Evolutionary conservation across 2,329 filamentous ascomycete genomes (phyloP), one percentile per base, ranked within the genome.

Genomic region (Colletotrichum tamarilloi): DNA sequence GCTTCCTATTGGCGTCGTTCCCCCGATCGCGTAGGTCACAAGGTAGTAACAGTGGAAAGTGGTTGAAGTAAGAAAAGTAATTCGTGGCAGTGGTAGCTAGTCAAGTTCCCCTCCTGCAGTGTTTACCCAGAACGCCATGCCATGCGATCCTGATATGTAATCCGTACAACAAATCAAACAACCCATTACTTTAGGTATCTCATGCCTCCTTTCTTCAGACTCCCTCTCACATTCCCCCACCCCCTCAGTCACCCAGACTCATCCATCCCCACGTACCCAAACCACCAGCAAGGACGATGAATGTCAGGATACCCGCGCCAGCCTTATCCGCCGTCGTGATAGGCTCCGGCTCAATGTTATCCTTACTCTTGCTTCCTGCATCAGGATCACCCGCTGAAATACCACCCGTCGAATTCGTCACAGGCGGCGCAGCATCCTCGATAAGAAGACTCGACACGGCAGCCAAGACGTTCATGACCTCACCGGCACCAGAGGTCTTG

Each of bases 391-490:
- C 85, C 71, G 78, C 80, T 3, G 84, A 86, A 0, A 83, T 90
- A 55, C 90, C 90, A 16, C 89, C 89, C 1, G 85, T 87, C 0
- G 59, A 71, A 4, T 85, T 85, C 0, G 86, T 88, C 1, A 86
- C 84, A 0, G 87, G 85, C 0, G 79, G 79, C 1, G 77, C 79
- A 1, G 81, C 84, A 9, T 84, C 78, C 7, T 81, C 77, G 14
- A 89, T 83, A 19, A 91, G 77, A 6, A 87, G 82, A 4, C 84
- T 85, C 14, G 86, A 86, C 14, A 92, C 85, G 4, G 90, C 85
- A 7, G 86, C 86, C 6, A 91, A 80, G 0, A 88, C 89, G 49
- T 86, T 88, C 84, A 92, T 90, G 77, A 88, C 84, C 78, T 92
- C 88, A 11, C 90, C 89, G 9, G 90, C 87, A 19, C 89, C 88